A percentile compares a stretch with the other conserved stretches of the same genome.
These are phyloP conservation scores for Wickerhamiella hasegawae DNA, from an alignment of 805 yeast genomes.

Conservation along the genomic window DNA sequence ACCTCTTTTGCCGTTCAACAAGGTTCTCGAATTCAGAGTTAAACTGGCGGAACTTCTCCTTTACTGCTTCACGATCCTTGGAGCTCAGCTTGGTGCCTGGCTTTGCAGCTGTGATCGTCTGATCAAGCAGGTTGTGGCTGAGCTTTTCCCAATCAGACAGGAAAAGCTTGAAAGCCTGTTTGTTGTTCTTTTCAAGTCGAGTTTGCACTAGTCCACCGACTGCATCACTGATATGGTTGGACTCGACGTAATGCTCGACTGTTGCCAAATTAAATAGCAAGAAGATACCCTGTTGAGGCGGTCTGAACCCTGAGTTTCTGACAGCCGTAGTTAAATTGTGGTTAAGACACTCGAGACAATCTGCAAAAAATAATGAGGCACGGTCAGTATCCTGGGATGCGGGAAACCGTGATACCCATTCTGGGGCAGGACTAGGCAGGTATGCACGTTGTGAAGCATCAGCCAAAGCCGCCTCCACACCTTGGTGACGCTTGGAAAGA, in stretches of 20 bases:
- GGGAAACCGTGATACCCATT: slow-evolving; percentile 31
- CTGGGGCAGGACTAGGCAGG: slow-evolving; percentile 47
- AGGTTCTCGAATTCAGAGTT: slow-evolving; percentile 73
- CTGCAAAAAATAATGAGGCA: slow-evolving; percentile 47
- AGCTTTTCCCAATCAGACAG: slow-evolving; percentile 61
- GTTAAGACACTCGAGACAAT: slow-evolving; percentile 59
- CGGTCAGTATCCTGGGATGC: slow-evolving; percentile 29
- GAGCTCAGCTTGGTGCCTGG: slow-evolving; percentile 26
- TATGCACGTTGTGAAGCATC: slow-evolving; percentile 45
- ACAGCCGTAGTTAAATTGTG: slow-evolving; percentile 34
- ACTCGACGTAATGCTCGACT: slow-evolving; percentile 16
- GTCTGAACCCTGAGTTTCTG: slow-evolving; percentile 27
- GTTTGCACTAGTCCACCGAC: slow-evolving; percentile 10
- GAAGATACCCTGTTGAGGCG: slow-evolving; percentile 24
- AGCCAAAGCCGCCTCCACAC: slow-evolving; percentile 35
- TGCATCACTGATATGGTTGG: slow-evolving; percentile 27
- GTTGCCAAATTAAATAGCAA: slow-evolving; percentile 23
- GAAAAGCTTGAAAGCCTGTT: slow-evolving; percentile 35
- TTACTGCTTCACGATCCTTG: slow-evolving; percentile 68
- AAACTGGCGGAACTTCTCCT: slow-evolving; percentile 71
- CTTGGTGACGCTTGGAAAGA: slow-evolving; percentile 43
- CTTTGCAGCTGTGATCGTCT: slow-evolving; percentile 49
- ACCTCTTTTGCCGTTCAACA: slow-evolving; percentile 45
- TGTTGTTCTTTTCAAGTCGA: slow-evolving; percentile 45
- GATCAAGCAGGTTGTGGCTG: slow-evolving; percentile 64